These are phyloP conservation scores for Cryptosporidium muris DNA, from an alignment of 169 alveolate genomes.

Conservation along the genomic window DNA sequence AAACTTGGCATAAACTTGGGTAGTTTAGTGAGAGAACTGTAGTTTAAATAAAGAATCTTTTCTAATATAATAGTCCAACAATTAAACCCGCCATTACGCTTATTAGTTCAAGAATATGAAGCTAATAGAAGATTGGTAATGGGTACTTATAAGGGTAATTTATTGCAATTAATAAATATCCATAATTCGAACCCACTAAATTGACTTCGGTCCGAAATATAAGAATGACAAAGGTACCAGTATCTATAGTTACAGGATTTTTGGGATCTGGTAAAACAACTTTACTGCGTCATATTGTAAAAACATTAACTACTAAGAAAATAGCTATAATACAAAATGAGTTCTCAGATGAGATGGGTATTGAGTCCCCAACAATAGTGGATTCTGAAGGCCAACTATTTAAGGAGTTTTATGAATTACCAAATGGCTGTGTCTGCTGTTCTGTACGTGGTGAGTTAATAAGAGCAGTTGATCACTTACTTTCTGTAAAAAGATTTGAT, in stretches of 20 bases:
- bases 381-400: slow-evolving; percentile 84
- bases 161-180: neutral
- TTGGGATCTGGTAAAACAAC: slow-evolving; percentile 88
- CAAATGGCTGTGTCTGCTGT: slow-evolving; percentile 91
- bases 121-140: neutral
- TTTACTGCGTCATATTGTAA: slow-evolving; percentile 72
- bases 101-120: neutral
- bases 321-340: slow-evolving; percentile 87
- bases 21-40: neutral
- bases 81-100: too few species aligned
- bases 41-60: neutral
- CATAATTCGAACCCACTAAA: too few species aligned
- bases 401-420: slow-evolving; percentile 84
- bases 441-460: slow-evolving; percentile 84
- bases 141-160: neutral
- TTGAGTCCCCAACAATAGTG: slow-evolving; percentile 85
- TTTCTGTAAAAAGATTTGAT: slow-evolving; percentile 76
- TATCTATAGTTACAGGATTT: slow-evolving; percentile 82
- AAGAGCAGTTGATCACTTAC: slow-evolving; percentile 78
- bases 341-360: slow-evolving; percentile 86
- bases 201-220: too few species aligned
- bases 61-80: neutral
- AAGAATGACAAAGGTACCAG: slow-evolving; percentile 71
- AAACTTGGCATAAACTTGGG: slow-evolving; percentile 14
- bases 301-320: slow-evolving; percentile 31